Conservation (phyloP, 129 eudicot species). For the Centrapalus pauciflorus region DNA sequence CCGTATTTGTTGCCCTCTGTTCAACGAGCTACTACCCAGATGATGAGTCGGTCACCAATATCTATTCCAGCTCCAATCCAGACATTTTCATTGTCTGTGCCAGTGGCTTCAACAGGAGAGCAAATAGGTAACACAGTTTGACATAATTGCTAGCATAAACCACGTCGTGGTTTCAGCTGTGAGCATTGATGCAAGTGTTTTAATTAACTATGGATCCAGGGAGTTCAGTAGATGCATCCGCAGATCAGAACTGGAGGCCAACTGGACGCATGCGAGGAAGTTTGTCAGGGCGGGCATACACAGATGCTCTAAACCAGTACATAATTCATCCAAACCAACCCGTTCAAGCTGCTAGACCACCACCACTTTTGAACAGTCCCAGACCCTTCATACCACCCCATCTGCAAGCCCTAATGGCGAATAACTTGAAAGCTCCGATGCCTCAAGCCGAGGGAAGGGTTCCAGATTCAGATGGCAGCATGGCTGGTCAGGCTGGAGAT, state of each 20-base stretch:
- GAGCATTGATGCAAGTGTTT: neutral
- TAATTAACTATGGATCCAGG: slow-evolving; percentile 7
- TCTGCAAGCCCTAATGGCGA: slow-evolving; percentile 32
- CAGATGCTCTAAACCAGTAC: slow-evolving; percentile 49
- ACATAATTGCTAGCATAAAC: neutral
- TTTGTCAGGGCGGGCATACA: slow-evolving; percentile 55
- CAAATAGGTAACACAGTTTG: slow-evolving; percentile 30
- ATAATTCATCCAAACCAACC: slow-evolving; percentile 47
- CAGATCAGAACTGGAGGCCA: slow-evolving; percentile 72
- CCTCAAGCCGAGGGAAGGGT: slow-evolving; percentile 19
- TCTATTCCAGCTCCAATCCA: slow-evolving; percentile 26
- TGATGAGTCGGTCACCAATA: slow-evolving; percentile 17
- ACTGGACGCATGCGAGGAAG: slow-evolving; percentile 81
- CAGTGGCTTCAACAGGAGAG: slow-evolving; percentile 22
- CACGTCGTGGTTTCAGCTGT: neutral
- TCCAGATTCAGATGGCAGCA: slow-evolving; percentile 25
- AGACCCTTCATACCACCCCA: slow-evolving; percentile 38
- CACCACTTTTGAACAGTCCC: slow-evolving; percentile 32
- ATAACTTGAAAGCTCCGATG: slow-evolving; percentile 26
- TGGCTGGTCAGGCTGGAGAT: neutral
- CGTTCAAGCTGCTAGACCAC: slow-evolving; percentile 54
- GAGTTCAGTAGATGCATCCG: slow-evolving; percentile 21
- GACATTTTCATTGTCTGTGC: slow-evolving; percentile 28
- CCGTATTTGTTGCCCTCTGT: slow-evolving; percentile 18
- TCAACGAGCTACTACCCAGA: slow-evolving; percentile 32